Evolutionary conservation across 2,329 filamentous ascomycete genomes (phyloP), one percentile per base, ranked within the genome.

Genomic region (Cyphellophora europaea): DNA sequence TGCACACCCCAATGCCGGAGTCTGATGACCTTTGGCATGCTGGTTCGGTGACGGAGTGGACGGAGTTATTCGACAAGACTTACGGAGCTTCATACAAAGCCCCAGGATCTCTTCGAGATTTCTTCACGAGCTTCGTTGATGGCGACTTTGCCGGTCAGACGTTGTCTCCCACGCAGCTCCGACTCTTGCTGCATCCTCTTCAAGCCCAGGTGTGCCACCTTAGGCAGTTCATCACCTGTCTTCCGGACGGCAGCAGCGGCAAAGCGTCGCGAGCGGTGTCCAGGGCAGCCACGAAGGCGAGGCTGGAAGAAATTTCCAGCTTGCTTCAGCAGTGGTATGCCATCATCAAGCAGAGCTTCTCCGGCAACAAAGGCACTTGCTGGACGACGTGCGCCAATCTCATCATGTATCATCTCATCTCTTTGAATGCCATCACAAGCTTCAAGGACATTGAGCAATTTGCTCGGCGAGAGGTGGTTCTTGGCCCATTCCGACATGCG

Each of bases 401-500:
- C 27, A 70, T 80, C 28, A 68, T 84, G 41, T 83, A 79, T 53
- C 79, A 85, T 48, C 66, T 84, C 27, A 76, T 84, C 51, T 77
- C 71, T 32, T 66, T 85, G 39, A 82, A 82, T 47, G 71, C 74
- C 6, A 70, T 81, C 17, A 78, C 77, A 11, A 75, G 74, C 55
- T 81, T 83, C 50, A 66, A 72, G 2, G 74, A 78, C 46, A 74
- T 83, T 30, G 79, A 84, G 58, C 66, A 70, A 3, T 61, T 83
- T 6, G 79, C 79, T 3, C 69, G 79, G 11, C 66, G 71, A 21
- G 77, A 82, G 39, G 65, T 61, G 14, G 65, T 73, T 30, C 69
- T 77, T 42, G 68, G 67, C 5, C 65, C 66, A 3, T 71, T 69
- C 49, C 71, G 71, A 61, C 67, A 68, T 16, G 54, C 72, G 25